Evolutionary conservation across 371 early-diverging fungal species (phyloP).

Genomic region (Apophysomyces ossiformis): DNA sequence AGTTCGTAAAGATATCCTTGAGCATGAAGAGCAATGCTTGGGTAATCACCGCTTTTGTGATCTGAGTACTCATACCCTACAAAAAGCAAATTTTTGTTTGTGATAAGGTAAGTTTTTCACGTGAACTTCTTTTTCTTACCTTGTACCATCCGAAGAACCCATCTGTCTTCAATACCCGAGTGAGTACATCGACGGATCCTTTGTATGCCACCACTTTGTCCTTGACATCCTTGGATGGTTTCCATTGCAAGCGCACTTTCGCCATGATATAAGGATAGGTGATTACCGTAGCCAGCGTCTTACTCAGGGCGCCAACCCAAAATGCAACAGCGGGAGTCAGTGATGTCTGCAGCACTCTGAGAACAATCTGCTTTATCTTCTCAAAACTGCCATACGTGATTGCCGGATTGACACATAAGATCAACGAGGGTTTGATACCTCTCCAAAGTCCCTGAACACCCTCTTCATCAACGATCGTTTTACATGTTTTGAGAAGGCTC

Average conservation of each 20-base stretch:
- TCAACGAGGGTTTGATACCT: conserved; percentile 88
- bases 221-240: conserved; percentile 69
- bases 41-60: conserved; percentile 94
- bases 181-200: conserved; percentile 86
- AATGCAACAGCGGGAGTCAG: conserved; percentile 84
- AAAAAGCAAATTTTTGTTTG: conserved; percentile 11
- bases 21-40: conserved; percentile 95
- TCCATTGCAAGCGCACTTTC: conserved; percentile 95
- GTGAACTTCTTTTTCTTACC: conserved; percentile 46
- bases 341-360: conserved; percentile 40
- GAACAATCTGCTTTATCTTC: conserved; percentile 73
- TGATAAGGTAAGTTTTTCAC: neutral
- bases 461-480: conserved; percentile 79
- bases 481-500: conserved; percentile 59
- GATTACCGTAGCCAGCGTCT: conserved; percentile 87
- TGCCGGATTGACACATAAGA: conserved; percentile 94
- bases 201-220: conserved; percentile 68
- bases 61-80: conserved; percentile 95
- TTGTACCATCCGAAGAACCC: conserved; percentile 94
- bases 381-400: conserved; percentile 98
- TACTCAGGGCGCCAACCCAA: conserved; percentile 88
- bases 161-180: conserved; percentile 76
- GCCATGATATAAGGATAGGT: conserved; percentile 98
- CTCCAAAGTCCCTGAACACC: conserved; percentile 88
- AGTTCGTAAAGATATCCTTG: conserved; percentile 86